A percentile compares a stretch with the other conserved stretches of the same genome.
These are phyloP conservation scores for Ophiostoma sp. DNA, from an alignment of 2,329 filamentous ascomycete genomes.

Conservation along the genomic window DNA sequence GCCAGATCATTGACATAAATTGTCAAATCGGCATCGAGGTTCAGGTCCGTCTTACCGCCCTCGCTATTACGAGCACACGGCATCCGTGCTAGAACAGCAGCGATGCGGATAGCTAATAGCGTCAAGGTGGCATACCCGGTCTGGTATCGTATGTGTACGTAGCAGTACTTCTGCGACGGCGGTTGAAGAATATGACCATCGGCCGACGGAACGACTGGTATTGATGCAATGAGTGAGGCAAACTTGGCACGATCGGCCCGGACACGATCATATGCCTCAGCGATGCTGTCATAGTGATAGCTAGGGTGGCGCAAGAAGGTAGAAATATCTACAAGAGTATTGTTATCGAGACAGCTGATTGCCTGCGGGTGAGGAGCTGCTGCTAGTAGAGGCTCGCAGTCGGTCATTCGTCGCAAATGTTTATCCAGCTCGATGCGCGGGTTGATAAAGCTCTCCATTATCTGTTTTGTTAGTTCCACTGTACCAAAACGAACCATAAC, in stretches of 20 bases:
- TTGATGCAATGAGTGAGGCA: not conserved
- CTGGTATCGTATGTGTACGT: slow-evolving; percentile 21
- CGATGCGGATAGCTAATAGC: slow-evolving; percentile 23
- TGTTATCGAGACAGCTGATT: slow-evolving; percentile 5
- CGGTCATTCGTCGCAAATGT: not conserved
- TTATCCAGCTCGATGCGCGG: slow-evolving; percentile 23
- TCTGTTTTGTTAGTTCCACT: slow-evolving; percentile 5
- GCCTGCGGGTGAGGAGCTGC: not conserved
- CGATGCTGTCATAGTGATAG: not conserved
- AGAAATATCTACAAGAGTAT: slow-evolving; percentile 6
- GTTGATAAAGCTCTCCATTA: slow-evolving; percentile 26
- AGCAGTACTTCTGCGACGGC: not conserved
- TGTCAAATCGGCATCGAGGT: not conserved
- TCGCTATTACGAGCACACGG: not conserved
- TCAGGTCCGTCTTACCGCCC: not conserved
- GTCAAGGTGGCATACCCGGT: slow-evolving; percentile 21
- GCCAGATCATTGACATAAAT: slow-evolving; percentile 19
- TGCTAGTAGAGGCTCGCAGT: not conserved
- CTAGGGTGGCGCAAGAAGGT: not conserved
- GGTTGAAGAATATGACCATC: slow-evolving; percentile 13
- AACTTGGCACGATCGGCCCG: slow-evolving; percentile 10
- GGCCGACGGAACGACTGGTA: slow-evolving; percentile 12
- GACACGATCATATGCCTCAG: slow-evolving; percentile 1
- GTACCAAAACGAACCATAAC: not conserved
- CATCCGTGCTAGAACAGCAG: not conserved